Evolutionary conservation across 176 grass and related monocot genomes (phyloP).

Genomic region (Puya raimondii): DNA sequence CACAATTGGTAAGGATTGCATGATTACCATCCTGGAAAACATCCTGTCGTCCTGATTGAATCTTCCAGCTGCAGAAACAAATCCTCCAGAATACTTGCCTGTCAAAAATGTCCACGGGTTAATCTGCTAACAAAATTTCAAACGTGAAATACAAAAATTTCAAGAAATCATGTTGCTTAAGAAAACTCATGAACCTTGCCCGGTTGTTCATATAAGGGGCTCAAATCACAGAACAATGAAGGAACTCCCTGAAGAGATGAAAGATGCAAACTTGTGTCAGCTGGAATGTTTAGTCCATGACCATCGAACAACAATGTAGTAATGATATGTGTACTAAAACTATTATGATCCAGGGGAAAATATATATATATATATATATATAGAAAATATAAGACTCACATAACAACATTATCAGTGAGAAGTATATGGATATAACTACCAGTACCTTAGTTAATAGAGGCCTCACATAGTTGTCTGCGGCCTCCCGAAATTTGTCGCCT

Average conservation of each 20-base stretch:
- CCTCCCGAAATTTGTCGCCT: constrained; percentile 74
- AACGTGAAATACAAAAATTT: neutral
- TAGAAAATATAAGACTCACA: neutral
- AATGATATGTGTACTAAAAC: neutral
- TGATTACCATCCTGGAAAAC: constrained; percentile 97
- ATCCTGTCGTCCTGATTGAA: constrained; percentile 62
- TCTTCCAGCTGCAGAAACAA: constrained; percentile 93
- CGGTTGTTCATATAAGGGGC: constrained; percentile 73
- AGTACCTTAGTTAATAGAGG: constrained; percentile 93
- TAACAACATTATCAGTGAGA: neutral
- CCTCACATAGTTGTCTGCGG: constrained; percentile 77
- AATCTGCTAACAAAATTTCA: constrained; percentile 4
- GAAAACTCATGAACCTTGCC: constrained; percentile 56
- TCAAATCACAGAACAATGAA: constrained; percentile 90
- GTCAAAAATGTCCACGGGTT: constrained; percentile 16
- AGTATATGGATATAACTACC: constrained; percentile 2
- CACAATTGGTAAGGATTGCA: neutral
- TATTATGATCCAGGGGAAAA: neutral
- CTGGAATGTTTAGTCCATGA: neutral
- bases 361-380: too few relatives aligned
- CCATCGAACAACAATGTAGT: neutral
- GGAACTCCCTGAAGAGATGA: constrained; percentile 66
- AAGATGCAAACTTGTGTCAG: constrained; percentile 1
- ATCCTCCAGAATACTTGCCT: constrained; percentile 81
- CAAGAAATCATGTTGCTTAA: constrained; percentile 8